Base-by-base conservation (phyloP, 2,329 filamentous ascomycete genomes). In the Monosporascus sp. region DNA sequence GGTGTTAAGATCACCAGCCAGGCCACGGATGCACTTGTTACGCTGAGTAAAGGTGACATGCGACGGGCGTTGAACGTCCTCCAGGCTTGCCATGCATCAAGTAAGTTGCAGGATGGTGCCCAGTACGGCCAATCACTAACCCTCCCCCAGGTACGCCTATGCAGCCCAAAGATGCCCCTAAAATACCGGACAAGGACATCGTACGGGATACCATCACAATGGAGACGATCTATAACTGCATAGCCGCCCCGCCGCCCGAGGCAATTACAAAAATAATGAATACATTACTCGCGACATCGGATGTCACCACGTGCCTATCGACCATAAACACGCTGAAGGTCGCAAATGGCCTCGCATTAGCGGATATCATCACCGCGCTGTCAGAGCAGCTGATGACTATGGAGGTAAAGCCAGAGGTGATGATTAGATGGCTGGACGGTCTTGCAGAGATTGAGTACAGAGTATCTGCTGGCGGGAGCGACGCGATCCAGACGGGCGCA, bases 181-280 rank as follows among this genome's bases (percentile, higher is more conserved):
- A 83, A 67, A 70, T 81, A 5, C 77, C 78, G 56, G 75, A 87
- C 57, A 76, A 81, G 71, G 80, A 86, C 51, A 83, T 92, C 27
- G 78, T 86, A 51, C 81, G 90, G 41, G 93, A 97, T 31, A 78
- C 62, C 54, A 82, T 90, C 60, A 96, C 97, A 60, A 96, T 89
- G 37, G 88, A 96, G 68, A 90, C 89, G 7, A 97, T 99, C 65
- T 99, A 97, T 77, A 92, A 91, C 71, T 99, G 94, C 71, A 96
- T 99, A 66, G 94, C 94, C 8, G 93, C 93, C 2, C 94, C 94
- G 4, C 92, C 95, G 60, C 94, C 94, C 1, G 84, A 86, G 24
- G 93, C 96, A 63, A 90, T 97, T 65, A 80, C 83, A 59, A 84
- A 88, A 62, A 97, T 99, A 51, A 79, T 92, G 60, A 81, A 87